Base-by-base conservation (phyloP, 306 rosid species). In the Dryas drummondii region DNA sequence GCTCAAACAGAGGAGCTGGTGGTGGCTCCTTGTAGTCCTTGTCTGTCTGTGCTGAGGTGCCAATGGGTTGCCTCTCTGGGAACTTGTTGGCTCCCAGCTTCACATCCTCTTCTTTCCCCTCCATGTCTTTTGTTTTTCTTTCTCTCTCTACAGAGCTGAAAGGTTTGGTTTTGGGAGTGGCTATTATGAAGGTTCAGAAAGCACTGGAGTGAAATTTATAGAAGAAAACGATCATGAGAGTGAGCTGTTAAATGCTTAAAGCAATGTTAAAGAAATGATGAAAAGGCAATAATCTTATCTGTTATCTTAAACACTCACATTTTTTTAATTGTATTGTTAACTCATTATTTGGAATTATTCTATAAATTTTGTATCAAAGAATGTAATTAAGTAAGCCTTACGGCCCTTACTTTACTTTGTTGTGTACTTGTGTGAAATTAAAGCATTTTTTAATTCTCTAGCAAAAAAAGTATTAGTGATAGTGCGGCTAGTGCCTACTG, bases 11-110 rank as follows among this genome's bases (percentile, higher is more conserved):
- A 0, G 83, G 85, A 9, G 88, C 88, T 19, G 81, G 85, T 9
- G 83, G 88, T 45, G 85, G 81, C 62, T 84, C 88, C 70, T 63
- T 71, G 80, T 84, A 84, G 86, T 84, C 86, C 79, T 84, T 84
- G 79, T 80, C 87, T 10, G 72, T 78, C 77, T 84, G 86, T 12
- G 88, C 83, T 10, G 88, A 71, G 6, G 86, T 84, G 13, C 88
- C 84, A 32, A 81, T 75, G 53, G 88, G 84, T 45, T 84, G 88
- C 55, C 88, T 75, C 79, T 84, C 88, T 19, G 81, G 0, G 76
- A 7, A 84, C 78, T 79, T 84, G 86, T 72, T 81, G 5, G 83
- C 83, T 67, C 88, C 88, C 47, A 81, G 54, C 80, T 6, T 81
- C 53, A 84, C 88, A 62, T 84, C 88, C 58, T 84, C 88, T 49